phyloP scores from a whole-genome alignment of 345 rosid genomes.

The Salix arbutifolia region DNA sequence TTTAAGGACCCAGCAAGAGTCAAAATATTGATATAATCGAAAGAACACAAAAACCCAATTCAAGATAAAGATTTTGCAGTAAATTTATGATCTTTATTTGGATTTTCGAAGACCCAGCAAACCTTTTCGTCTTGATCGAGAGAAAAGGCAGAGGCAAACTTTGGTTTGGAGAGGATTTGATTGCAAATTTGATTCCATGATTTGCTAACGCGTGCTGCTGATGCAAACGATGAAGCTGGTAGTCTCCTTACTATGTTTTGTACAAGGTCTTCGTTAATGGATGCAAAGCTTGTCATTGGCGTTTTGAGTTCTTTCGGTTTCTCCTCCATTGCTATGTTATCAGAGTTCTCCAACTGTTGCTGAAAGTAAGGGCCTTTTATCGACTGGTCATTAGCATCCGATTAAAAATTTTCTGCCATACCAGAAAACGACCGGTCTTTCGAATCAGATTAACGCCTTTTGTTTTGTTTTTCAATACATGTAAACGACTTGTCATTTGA shows the following conservation, averaged over 20 bases:
- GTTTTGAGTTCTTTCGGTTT: neutral
- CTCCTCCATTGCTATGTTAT: neutral
- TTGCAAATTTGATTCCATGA: constrained; percentile 40
- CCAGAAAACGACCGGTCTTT: neutral
- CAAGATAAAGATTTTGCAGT: neutral
- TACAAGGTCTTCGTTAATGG: neutral
- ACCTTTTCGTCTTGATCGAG: constrained; percentile 28
- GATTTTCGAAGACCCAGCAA: neutral
- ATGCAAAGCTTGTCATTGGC: neutral
- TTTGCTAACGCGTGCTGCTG: constrained; percentile 44
- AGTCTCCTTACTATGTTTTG: neutral
- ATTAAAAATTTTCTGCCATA: neutral
- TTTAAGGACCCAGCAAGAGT: neutral
- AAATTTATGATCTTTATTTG: neutral
- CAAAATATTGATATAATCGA: neutral
- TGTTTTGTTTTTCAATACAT: neutral
- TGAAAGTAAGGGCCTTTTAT: neutral
- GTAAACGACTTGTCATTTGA: neutral
- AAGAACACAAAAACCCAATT: neutral
- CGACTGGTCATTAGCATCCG: no score
- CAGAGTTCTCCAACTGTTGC: neutral
- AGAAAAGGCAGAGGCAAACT: constrained; percentile 49
- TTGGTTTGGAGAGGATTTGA: constrained; percentile 44
- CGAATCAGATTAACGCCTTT: neutral
- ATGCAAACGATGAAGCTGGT: neutral